Evolutionary conservation across 257 asterid species (phyloP).

Genomic region (Solanum paucissectum): DNA sequence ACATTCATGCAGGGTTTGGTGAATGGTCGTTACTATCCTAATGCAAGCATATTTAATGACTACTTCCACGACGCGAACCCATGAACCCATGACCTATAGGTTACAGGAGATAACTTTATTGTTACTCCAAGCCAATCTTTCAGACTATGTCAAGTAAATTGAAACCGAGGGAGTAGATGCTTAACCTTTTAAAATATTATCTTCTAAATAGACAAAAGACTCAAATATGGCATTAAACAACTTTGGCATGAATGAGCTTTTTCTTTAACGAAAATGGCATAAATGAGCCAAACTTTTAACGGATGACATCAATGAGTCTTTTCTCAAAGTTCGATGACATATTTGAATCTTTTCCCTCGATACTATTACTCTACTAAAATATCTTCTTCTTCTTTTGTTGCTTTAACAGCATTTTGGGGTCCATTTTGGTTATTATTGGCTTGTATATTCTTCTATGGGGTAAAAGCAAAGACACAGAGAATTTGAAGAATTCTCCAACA

Average conservation of each 20-base stretch:
- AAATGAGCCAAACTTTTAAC: too few species aligned
- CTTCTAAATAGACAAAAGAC: background rate
- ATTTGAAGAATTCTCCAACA: slow-evolving; percentile 3
- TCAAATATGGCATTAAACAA: background rate
- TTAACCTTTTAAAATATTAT: background rate
- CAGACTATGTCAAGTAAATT: background rate
- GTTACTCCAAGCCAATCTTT: background rate
- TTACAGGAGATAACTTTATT: background rate
- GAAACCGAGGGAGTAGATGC: background rate
- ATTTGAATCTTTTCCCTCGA: too few species aligned
- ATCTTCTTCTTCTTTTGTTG: background rate
- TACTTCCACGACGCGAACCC: background rate
- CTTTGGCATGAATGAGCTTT: accelerated
- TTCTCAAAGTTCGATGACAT: too few species aligned
- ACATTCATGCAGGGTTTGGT: background rate
- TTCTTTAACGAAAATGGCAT: too few species aligned
- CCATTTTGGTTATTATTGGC: slow-evolving; percentile 46
- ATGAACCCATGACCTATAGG: background rate
- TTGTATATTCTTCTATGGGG: slow-evolving; percentile 74
- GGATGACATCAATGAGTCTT: background rate
- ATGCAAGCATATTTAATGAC: background rate
- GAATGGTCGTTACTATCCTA: background rate
- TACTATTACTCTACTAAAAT: background rate
- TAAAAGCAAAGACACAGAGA: slow-evolving; percentile 41
- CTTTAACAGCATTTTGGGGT: slow-evolving; percentile 53